These are phyloP conservation scores for Calocybe cyanea DNA, from an alignment of 768 basidiomycete species.

Conservation along the genomic window DNA sequence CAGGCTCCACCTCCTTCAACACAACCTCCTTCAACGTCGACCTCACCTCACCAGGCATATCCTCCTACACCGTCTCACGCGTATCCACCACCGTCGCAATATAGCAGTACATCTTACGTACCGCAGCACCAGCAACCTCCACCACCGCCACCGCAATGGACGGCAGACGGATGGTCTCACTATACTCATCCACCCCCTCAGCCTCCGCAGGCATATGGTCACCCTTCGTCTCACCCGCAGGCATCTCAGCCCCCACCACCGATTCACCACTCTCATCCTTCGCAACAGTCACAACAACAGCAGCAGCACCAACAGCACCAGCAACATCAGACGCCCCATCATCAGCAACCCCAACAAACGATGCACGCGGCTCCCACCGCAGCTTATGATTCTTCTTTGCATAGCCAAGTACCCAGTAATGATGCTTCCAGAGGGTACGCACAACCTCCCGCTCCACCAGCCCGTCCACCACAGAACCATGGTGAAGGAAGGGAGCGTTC, in stretches of 20 bases:
- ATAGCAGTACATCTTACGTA: background rate
- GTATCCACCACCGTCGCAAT: background rate
- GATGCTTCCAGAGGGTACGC: too few species aligned
- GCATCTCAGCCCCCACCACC: conserved; percentile 24
- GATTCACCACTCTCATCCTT: too few species aligned
- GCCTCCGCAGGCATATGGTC: background rate
- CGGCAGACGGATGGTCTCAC: conserved; percentile 33
- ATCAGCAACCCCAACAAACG: conserved; percentile 3
- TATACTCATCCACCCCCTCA: conserved; percentile 1
- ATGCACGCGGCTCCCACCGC: conserved; percentile 1
- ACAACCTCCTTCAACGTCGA: conserved; percentile 2
- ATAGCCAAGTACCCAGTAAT: too few species aligned
- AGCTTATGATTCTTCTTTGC: background rate
- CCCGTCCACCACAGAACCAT: background rate
- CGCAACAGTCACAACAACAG: background rate
- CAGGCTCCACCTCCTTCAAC: conserved; percentile 4
- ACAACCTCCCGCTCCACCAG: too few species aligned
- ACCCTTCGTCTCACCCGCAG: conserved; percentile 21
- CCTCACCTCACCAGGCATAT: conserved; percentile 2
- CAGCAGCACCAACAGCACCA: conserved; percentile 3
- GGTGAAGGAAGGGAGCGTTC: too few species aligned
- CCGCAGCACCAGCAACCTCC: background rate
- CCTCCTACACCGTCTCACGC: conserved; percentile 28
- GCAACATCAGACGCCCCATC: conserved; percentile 10
- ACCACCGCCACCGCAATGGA: conserved; percentile 31